A percentile compares a stretch with the other conserved stretches of the same genome.
Evolutionary conservation across 169 alveolate genomes (phyloP).

Genomic region (Neospora caninum): DNA sequence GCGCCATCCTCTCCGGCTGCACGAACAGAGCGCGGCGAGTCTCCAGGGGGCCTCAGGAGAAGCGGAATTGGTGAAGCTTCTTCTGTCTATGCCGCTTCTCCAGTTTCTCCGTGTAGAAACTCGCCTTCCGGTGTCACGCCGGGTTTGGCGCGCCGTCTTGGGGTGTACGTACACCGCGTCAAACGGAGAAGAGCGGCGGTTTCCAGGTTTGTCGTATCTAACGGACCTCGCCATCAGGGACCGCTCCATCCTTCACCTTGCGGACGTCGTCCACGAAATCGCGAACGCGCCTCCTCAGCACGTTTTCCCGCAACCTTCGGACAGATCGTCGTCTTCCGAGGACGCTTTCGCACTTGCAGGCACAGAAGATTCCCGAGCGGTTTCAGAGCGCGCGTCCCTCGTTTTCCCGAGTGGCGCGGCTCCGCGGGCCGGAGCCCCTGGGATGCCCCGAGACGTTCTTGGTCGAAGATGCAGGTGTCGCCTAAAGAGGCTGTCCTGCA

Average conservation of each 20-base stretch:
- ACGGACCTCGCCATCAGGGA: background rate
- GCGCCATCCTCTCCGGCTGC: background rate
- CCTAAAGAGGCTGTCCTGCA: background rate
- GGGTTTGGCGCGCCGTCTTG: background rate
- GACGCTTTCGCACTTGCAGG: background rate
- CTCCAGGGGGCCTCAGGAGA: background rate
- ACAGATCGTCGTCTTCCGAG: background rate
- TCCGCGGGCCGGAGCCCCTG: too few species aligned
- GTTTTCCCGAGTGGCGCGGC: too few species aligned
- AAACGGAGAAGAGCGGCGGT: background rate
- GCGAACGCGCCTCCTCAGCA: background rate
- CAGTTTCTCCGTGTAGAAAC: slow-evolving; percentile 5
- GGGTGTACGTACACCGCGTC: background rate
- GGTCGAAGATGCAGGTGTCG: background rate
- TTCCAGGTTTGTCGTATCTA: background rate
- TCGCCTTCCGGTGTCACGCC: background rate
- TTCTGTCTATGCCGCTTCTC: background rate
- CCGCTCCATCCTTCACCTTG: background rate
- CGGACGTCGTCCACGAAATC: slow-evolving; percentile 7
- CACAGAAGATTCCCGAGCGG: too few species aligned
- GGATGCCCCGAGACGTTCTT: too few species aligned
- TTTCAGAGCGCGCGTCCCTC: too few species aligned
- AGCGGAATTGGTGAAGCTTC: background rate
- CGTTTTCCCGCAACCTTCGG: background rate
- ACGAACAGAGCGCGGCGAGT: background rate